Percentiles rank a stretch among this genome's conserved stretches.
phyloP scores from a whole-genome alignment of 2,329 filamentous ascomycete genomes.

The Epichloe elymi region DNA sequence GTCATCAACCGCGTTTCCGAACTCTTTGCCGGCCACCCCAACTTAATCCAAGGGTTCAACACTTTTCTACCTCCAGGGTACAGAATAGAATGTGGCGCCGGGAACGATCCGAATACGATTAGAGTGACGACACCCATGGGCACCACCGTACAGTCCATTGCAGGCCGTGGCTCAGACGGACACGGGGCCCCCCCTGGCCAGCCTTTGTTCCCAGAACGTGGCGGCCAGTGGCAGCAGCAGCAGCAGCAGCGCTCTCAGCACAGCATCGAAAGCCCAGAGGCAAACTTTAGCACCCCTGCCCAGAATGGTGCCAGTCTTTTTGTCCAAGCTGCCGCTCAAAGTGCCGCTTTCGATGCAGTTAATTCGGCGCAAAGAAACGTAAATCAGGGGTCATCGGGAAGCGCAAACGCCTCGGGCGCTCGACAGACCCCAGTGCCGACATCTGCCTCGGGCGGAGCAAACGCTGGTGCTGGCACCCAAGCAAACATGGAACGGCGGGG shows the following conservation, averaged over 20 bases:
- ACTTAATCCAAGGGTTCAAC: slow-evolving; percentile 94
- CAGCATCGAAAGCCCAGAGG: slow-evolving; percentile 50
- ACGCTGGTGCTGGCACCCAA: slow-evolving; percentile 46
- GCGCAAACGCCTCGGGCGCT: slow-evolving; percentile 36
- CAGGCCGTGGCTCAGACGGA: slow-evolving; percentile 34
- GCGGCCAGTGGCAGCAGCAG: slow-evolving; percentile 36
- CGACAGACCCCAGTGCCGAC: slow-evolving; percentile 45
- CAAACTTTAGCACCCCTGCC: slow-evolving; percentile 44
- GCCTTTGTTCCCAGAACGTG: slow-evolving; percentile 33
- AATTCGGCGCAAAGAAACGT: slow-evolving; percentile 19
- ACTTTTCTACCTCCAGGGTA: slow-evolving; percentile 94
- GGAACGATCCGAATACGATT: slow-evolving; percentile 90
- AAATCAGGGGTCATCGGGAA: slow-evolving; percentile 21
- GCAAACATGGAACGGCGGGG: slow-evolving; percentile 69
- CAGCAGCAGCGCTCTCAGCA: slow-evolving; percentile 39
- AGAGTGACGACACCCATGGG: slow-evolving; percentile 94
- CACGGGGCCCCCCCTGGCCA: slow-evolving; percentile 25
- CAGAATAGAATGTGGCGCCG: slow-evolving; percentile 87
- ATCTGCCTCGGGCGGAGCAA: slow-evolving; percentile 43
- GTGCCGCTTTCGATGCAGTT: slow-evolving; percentile 19
- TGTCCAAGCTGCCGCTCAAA: slow-evolving; percentile 27
- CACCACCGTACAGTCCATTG: slow-evolving; percentile 88
- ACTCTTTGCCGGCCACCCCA: slow-evolving; percentile 89
- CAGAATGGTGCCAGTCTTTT: slow-evolving; percentile 37
- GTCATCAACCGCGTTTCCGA: slow-evolving; percentile 95